Percentiles rank a stretch among this genome's conserved stretches.
Evolutionary conservation across 83 land plant genomes (phyloP).

Genomic region (Diphasiastrum complanatum): DNA sequence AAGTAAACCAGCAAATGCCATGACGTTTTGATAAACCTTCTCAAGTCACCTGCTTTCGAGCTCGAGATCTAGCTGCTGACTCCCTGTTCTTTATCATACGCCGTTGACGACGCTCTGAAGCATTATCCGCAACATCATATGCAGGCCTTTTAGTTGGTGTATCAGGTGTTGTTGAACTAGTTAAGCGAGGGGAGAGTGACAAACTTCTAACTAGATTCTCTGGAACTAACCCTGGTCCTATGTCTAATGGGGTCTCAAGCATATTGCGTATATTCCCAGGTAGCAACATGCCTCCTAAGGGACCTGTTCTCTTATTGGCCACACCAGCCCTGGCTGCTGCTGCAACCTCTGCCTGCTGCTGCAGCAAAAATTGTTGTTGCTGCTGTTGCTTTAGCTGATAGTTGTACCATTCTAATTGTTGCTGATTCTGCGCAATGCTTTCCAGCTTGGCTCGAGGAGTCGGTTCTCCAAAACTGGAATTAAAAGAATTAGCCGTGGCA

Average conservation of each 20-base stretch:
- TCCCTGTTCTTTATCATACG: slow-evolving; percentile 12
- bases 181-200: no score
- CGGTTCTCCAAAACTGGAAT: background rate
- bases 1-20: no score
- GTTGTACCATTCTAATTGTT: no score
- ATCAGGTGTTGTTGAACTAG: background rate
- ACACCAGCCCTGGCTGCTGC: background rate
- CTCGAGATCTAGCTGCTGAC: slow-evolving; percentile 13
- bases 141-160: background rate
- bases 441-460: background rate
- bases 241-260: background rate
- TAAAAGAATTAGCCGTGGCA: no score
- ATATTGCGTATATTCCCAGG: slow-evolving; percentile 1
- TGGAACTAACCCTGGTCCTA: no score
- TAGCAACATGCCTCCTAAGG: no score
- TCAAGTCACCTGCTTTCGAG: slow-evolving; percentile 7
- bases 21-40: background rate
- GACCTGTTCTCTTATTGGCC: background rate
- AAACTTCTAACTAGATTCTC: no score
- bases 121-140: background rate
- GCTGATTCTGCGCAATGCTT: no score
- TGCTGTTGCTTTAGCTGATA: background rate
- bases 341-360: no score
- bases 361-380: background rate
- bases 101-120: slow-evolving; percentile 8